Base-by-base conservation (phyloP, 176 grass and related monocot species). In the Tillandsia leiboldiana region DNA sequence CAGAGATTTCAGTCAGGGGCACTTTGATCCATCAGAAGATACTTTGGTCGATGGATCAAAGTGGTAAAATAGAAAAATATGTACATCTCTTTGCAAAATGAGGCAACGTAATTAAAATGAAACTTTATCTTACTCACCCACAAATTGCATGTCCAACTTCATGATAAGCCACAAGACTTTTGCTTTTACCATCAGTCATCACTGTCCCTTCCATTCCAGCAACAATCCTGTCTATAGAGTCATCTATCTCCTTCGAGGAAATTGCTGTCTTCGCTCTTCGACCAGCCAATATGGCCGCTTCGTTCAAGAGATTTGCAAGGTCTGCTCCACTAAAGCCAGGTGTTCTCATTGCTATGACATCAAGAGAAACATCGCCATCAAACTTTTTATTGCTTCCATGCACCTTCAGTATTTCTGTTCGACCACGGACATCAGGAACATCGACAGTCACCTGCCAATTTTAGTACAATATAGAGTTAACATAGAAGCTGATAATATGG, bases 291-390 rank as follows among this genome's bases (percentile, higher is more conserved):
- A 99, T 99, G 49, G 94, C 90, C 72, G 87, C 94, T 69, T 99
- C 94, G 70, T 99, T 99, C 53, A 99, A 82, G 82, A 99, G 89
- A 72, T 99, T 99, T 23, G 90, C 94, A 68, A 99, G 79, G 82
- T 99, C 94, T 79, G 94, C 94, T 81, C 94, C 94, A 87, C 94
- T 99, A 56, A 99, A 99, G 51, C 94, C 94, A 79, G 94, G 94
- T 68, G 94, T 99, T 70, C 90, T 87, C 94, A 99, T 99, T 66
- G 94, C 94, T 83, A 99, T 73, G 61, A 99, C 84, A 51, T 99
- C 94, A 64, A 99, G 89, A 72, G 94, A 99, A 78, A 99, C 94
- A 83, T 99, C 87, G 49, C 70, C 1, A 79, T 99, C 94, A 22
- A 99, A 93, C 42, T 99, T 99, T 77, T 99, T 99, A 80, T 99